Percentiles rank a stretch among this genome's conserved stretches.
Evolutionary conservation across 257 asterid species (phyloP).

Genomic region (Solanum chmielewskii): DNA sequence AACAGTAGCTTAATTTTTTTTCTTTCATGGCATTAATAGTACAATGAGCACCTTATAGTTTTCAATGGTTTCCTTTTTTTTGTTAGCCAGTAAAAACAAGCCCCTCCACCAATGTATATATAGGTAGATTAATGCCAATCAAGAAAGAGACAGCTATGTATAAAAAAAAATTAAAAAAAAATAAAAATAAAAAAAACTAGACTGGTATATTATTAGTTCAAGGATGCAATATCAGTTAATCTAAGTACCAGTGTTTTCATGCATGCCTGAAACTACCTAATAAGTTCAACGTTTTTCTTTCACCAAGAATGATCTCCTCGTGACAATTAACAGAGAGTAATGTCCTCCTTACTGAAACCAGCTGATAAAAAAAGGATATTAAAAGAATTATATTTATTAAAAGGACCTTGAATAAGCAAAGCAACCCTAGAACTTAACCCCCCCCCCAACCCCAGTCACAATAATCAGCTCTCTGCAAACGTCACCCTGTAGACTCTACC

Average conservation of each 20-base stretch:
- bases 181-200: background rate
- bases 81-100: background rate
- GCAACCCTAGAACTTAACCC: background rate
- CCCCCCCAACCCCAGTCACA: background rate
- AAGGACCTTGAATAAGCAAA: background rate
- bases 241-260: background rate
- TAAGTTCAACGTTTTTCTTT: background rate
- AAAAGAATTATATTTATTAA: background rate
- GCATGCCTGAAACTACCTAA: background rate
- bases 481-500: background rate
- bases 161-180: too few relatives aligned
- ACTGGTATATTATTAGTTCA: background rate
- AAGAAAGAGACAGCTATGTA: background rate
- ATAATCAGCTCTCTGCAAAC: background rate
- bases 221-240: background rate
- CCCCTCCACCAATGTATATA: background rate
- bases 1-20: background rate
- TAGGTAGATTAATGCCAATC: background rate
- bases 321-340: background rate
- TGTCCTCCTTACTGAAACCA: background rate
- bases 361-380: background rate
- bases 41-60: background rate
- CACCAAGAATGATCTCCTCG: background rate
- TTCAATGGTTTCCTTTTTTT: background rate
- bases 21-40: background rate